Evolutionary conservation across 2,329 filamentous ascomycete species (phyloP), one percentile per base, ranked within the genome.

Genomic region (Pseudogymnoascus sp.): DNA sequence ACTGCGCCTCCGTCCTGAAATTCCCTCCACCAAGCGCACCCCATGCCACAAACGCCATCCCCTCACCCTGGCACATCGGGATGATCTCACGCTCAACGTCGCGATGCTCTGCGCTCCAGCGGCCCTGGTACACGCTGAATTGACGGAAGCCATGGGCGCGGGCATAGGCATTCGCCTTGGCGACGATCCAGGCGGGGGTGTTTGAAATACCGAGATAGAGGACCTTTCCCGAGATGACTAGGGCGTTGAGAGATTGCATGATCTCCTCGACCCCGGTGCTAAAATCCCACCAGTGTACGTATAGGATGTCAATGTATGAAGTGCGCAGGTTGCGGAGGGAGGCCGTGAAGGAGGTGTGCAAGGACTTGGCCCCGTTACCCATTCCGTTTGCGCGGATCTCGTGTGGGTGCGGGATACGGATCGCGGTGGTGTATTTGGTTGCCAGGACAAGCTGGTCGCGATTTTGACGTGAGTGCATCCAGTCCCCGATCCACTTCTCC

Each of bases 371-470:
- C 16, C 82, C 80, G 69, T 88, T 88, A 1, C 87, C 87, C 23
- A 75, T 76, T 64, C 72, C 80, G 69, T 85, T 86, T 67, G 79
- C 78, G 69, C 77, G 77, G 65, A 83, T 78, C 18, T 78, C 74
- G 11, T 74, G 72, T 8, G 76, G 73, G 1, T 72, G 53, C 1
- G 78, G 77, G n/a, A 75, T 68, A 23, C 75, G 76, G 72, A 81
- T 88, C 69, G 82, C 82, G 23, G 82, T 86, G 0, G 84, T 85
- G 72, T 80, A 89, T 71, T 91, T 91, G 63, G 87, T 90, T 0
- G 88, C 86, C 62, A 90, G 77, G 14, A 90, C 86, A 74, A 91
- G 83, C 71, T 88, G 78, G 67, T 89, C 87, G 23, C 88, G 82
- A 64, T 83, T 83, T n/a, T 80, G 78, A 8, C 85, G 81, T 65